A percentile compares a stretch with the other conserved stretches of the same genome.
These are phyloP conservation scores for Achlya hypogyna DNA, from an alignment of 352 stramenopile genomes.

Conservation along the genomic window DNA sequence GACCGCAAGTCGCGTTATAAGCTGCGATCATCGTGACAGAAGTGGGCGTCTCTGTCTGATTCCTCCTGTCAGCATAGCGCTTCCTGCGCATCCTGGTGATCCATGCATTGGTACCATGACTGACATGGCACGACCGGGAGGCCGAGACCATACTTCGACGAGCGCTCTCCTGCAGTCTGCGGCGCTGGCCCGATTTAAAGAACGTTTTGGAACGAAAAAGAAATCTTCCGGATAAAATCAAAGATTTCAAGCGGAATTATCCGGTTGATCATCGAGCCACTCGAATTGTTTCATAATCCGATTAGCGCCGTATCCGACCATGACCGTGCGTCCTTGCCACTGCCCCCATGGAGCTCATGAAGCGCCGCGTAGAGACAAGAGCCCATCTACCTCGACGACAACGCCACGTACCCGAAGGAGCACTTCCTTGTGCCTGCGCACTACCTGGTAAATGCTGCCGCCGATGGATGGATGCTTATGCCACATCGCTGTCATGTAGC, in stretches of 20 bases:
- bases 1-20: too few species aligned
- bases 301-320: not conserved
- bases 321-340: not conserved
- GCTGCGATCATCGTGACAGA: too few species aligned
- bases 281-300: constrained; percentile 4
- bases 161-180: not conserved
- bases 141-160: too few species aligned
- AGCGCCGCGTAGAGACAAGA: constrained; percentile 1
- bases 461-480: not conserved
- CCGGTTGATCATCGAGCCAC: not conserved
- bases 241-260: not conserved
- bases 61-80: too few species aligned
- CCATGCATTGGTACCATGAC: too few species aligned
- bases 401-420: constrained; percentile 51
- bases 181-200: not conserved
- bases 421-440: constrained; percentile 76
- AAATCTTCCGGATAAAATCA: not conserved
- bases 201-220: not conserved
- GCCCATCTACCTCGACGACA: constrained; percentile 48
- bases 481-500: constrained; percentile 22
- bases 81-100: too few species aligned
- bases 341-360: not conserved
- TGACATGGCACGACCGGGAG: too few species aligned
- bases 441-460: constrained; percentile 27
- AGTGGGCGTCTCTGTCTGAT: too few species aligned